Evolutionary conservation across 176 grass and related monocot genomes (phyloP).

Genomic region (Carex littledalei): DNA sequence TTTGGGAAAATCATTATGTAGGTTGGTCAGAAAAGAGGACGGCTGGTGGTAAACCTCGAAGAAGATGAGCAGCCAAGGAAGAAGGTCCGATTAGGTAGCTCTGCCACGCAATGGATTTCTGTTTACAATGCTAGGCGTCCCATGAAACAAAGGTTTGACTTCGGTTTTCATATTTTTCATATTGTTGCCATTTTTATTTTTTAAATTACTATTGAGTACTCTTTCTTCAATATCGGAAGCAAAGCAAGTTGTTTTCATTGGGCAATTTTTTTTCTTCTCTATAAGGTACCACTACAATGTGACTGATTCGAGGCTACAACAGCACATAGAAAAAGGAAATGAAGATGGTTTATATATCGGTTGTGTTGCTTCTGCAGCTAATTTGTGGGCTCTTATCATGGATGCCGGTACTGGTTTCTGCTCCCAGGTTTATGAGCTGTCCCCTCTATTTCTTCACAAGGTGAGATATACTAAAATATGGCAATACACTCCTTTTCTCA

Average conservation of each 20-base stretch:
- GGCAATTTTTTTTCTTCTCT: not conserved
- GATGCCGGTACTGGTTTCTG: constrained; percentile 66
- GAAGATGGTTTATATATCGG: constrained; percentile 83
- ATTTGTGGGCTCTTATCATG: constrained; percentile 89
- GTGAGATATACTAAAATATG: constrained; percentile 33
- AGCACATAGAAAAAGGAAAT: constrained; percentile 89
- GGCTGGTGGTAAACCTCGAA: constrained; percentile 57
- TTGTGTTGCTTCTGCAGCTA: constrained; percentile 61
- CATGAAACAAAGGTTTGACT: constrained; percentile 82
- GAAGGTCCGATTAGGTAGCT: constrained; percentile 60
- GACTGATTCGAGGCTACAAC: constrained; percentile 62
- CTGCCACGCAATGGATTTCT: constrained; percentile 83
- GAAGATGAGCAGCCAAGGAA: constrained; percentile 78
- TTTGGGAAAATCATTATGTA: constrained; percentile 15
- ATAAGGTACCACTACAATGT: constrained; percentile 97
- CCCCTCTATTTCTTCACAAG: constrained; percentile 69
- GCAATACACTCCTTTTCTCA: constrained; percentile 1
- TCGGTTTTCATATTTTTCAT: not conserved
- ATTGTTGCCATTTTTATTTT: constrained; percentile 16
- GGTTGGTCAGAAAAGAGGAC: constrained; percentile 84
- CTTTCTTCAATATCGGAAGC: not conserved
- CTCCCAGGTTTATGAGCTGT: constrained; percentile 82
- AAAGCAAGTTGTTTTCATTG: constrained; percentile 7
- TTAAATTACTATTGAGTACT: not conserved
- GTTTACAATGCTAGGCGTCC: constrained; percentile 75